These are phyloP conservation scores for Russula abietina DNA, from an alignment of 768 basidiomycete species.

Conservation along the genomic window DNA sequence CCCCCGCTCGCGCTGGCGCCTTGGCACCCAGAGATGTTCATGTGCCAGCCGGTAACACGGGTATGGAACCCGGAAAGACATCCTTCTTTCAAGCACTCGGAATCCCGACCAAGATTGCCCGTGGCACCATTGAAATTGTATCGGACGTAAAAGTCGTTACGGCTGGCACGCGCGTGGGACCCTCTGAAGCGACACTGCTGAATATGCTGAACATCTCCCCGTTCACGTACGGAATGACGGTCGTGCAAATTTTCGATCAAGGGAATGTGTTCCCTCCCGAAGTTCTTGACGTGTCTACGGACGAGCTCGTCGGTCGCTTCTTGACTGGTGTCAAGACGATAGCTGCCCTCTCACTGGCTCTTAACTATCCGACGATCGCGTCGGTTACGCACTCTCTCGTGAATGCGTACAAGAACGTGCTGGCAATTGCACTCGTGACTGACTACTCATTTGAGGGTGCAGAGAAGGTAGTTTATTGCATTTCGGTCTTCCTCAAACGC, in stretches of 20 bases:
- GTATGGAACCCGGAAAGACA: constrained; percentile 99
- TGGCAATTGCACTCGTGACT: constrained; percentile 82
- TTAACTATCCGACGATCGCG: constrained; percentile 93
- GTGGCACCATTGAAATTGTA: constrained; percentile 99
- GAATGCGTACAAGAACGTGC: constrained; percentile 98
- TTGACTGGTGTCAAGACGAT: constrained; percentile 90
- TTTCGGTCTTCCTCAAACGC: constrained; percentile 27
- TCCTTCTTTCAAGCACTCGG: constrained; percentile 99
- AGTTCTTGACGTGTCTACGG: constrained; percentile 91
- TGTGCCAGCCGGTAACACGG: constrained; percentile 95
- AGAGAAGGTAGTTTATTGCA: constrained; percentile 64
- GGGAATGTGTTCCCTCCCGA: constrained; percentile 87
- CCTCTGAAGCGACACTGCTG: constrained; percentile 94
- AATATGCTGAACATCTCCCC: constrained; percentile 99
- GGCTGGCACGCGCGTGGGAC: constrained; percentile 88
- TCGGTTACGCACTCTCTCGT: constrained; percentile 93
- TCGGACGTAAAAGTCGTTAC: constrained; percentile 92
- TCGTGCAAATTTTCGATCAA: constrained; percentile 92
- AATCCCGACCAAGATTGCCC: constrained; percentile 99
- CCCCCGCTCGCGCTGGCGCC: constrained; percentile 97
- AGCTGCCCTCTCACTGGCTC: constrained; percentile 90
- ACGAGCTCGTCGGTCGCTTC: constrained; percentile 89
- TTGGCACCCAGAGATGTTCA: constrained; percentile 87
- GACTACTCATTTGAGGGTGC: constrained; percentile 93
- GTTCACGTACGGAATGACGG: constrained; percentile 99